Evolutionary conservation across 2,329 filamentous ascomycete genomes (phyloP), one percentile per base, ranked within the genome.

Genomic region (Gliomastix tumulicola): DNA sequence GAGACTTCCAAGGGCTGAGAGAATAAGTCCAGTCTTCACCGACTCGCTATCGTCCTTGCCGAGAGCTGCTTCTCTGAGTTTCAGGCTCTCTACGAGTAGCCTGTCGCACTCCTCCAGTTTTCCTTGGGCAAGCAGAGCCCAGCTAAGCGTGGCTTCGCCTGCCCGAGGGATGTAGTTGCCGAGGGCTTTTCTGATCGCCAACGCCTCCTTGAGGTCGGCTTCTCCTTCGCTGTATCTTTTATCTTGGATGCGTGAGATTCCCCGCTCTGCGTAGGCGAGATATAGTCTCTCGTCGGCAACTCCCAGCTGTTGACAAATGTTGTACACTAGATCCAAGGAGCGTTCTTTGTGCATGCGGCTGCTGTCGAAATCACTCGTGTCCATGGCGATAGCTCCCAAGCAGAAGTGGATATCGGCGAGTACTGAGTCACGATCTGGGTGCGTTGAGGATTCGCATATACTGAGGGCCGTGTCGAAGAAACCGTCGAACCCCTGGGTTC

Each of bases 351-450:
- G 17, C n/a, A 35, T 32, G 21, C 40, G 28, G 22, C 40, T 42
- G 10, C 21, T 15, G 7, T 37, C 37, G 30, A 42, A 42, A 17
- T 42, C 40, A 15, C 32, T 42, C 7, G 37, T n/a, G 21, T 42
- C 40, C 40, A 42, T 42, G 18, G 37, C 30, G 16, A 42, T 35
- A 13, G 38, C 35, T 21, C 37, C 40, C 16, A 35, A 20, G 28
- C 37, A 40, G n/a, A 42, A 40, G 15, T 35, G 36, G 9, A 42
- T 28, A 18, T 40, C 37, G 20, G 40, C 40, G 21, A 42, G 40
- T 22, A 42, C 15, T 12, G 32, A n/a, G 19, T 43, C 30, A 8
- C 19, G 32, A 25, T 43, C 35, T 13, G 32, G 21, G 22, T 42
- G 40, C 13, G 33, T 34, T 13, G 40, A 42, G n/a, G 20, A 16